These are phyloP conservation scores for Alternaria burnsii DNA, from an alignment of 2,329 filamentous ascomycete species.

Conservation along the genomic window DNA sequence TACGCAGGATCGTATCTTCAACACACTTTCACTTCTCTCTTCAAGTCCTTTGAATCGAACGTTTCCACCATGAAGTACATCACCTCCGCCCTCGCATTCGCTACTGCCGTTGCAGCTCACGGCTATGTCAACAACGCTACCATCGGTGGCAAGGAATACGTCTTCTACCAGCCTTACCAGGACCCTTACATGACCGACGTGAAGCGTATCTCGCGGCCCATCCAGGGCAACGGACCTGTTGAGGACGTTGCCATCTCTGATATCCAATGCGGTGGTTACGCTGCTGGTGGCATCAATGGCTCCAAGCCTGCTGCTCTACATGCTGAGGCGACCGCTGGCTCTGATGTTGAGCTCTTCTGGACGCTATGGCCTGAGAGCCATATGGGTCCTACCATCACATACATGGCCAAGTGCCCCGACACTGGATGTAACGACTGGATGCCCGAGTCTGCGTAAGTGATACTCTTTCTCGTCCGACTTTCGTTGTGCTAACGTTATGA, in stretches of 20 bases:
- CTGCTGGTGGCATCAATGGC: constrained; percentile 60
- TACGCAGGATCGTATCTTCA: constrained; percentile 15
- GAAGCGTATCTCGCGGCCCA: constrained; percentile 64
- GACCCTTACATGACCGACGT: constrained; percentile 45
- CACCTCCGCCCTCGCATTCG: constrained; percentile 37
- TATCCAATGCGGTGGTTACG: constrained; percentile 65
- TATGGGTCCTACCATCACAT: constrained; percentile 65
- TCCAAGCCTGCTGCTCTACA: constrained; percentile 63
- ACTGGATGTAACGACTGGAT: constrained; percentile 60
- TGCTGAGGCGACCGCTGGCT: constrained; percentile 63
- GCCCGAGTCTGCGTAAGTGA: constrained; percentile 53
- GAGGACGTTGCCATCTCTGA: constrained; percentile 63
- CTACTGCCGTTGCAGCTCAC: constrained; percentile 43
- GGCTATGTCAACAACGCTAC: constrained; percentile 49
- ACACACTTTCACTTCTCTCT: constrained; percentile 10
- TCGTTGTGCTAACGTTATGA: constrained; percentile 20
- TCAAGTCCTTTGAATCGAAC: background rate
- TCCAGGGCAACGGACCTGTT: constrained; percentile 67
- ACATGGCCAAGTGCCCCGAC: constrained; percentile 67
- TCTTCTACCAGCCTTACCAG: constrained; percentile 48
- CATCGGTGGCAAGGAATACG: constrained; percentile 43
- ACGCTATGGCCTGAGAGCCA: constrained; percentile 61
- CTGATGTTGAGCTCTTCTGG: constrained; percentile 64
- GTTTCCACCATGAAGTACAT: constrained; percentile 44
- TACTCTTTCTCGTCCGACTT: background rate